Percentiles rank a stretch among this genome's conserved stretches.
Evolutionary conservation across 345 rosid genomes (phyloP).

Genomic region (Mercurialis annua): DNA sequence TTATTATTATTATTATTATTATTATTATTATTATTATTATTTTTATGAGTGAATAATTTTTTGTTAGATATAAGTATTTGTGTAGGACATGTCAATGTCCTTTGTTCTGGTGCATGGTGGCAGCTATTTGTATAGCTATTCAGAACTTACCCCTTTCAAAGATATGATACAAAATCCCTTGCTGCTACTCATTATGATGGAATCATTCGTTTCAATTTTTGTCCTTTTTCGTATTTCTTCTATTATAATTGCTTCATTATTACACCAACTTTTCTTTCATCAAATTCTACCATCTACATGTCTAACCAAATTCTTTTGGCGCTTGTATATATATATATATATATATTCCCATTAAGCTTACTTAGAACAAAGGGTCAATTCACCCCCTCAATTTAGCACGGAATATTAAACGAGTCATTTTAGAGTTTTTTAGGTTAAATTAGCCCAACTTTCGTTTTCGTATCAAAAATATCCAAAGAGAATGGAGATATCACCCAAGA

Average conservation of each 20-base stretch:
- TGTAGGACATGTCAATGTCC: neutral
- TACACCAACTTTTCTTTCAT: neutral
- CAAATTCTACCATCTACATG: neutral
- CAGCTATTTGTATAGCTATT: neutral
- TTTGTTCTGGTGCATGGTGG: neutral
- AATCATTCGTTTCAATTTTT: conserved; percentile 33
- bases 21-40: neutral
- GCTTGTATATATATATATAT: too few species aligned
- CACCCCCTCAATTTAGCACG: too few species aligned
- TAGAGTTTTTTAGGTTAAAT: too few species aligned
- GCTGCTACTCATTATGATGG: conserved; percentile 38
- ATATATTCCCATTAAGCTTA: too few species aligned
- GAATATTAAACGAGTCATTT: too few species aligned
- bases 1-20: neutral
- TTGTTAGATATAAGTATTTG: conserved; percentile 15
- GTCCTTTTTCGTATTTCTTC: conserved; percentile 3
- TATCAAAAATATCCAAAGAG: too few species aligned
- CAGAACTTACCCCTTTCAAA: conserved; percentile 1
- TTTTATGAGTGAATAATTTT: neutral
- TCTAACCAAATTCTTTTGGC: too few species aligned
- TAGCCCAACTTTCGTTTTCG: too few species aligned
- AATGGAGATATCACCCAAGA: too few species aligned
- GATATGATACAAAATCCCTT: conserved; percentile 3
- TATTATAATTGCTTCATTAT: conserved; percentile 36
- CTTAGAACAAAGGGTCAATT: too few species aligned